These are phyloP conservation scores for Trichoderma sp. DNA, from an alignment of 2,329 filamentous ascomycete genomes.

Conservation along the genomic window DNA sequence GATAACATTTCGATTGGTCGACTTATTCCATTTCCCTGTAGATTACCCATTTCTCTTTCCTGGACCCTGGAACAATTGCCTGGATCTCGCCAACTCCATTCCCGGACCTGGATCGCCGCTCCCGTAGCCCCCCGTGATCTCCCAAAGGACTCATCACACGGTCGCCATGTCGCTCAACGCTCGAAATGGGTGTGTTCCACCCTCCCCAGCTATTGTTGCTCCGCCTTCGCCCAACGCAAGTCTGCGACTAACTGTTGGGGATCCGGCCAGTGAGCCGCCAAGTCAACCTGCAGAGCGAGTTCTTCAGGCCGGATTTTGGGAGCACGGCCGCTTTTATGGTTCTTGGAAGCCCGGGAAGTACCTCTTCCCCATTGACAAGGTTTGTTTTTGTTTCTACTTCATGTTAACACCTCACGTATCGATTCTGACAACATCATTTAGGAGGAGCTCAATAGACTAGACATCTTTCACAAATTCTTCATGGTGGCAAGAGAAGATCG, in stretches of 20 bases:
- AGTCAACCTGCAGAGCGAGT: slow-evolving; percentile 20
- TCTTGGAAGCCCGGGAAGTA: slow-evolving; percentile 67
- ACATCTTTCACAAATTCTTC: slow-evolving; percentile 79
- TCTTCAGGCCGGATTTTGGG: slow-evolving; percentile 38
- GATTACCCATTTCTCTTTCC: background rate
- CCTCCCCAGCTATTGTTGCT: slow-evolving; percentile 18
- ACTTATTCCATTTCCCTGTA: background rate
- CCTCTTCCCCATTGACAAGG: slow-evolving; percentile 67
- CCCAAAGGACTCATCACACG: slow-evolving; percentile 23
- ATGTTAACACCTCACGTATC: background rate
- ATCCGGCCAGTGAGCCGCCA: slow-evolving; percentile 23
- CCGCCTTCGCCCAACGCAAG: slow-evolving; percentile 17
- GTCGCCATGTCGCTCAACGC: slow-evolving; percentile 31
- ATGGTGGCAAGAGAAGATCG: slow-evolving; percentile 56
- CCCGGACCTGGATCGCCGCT: background rate
- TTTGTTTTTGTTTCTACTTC: background rate
- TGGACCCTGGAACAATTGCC: background rate
- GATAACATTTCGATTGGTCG: background rate
- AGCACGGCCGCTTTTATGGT: slow-evolving; percentile 70
- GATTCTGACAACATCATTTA: slow-evolving; percentile 33
- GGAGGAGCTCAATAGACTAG: slow-evolving; percentile 73
- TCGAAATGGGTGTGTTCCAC: slow-evolving; percentile 31
- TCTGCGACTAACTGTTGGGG: slow-evolving; percentile 21
- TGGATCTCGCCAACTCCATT: background rate
- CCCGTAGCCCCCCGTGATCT: background rate